Percentiles rank a stretch among this genome's conserved stretches.
Evolutionary conservation across 116 monocot genomes (phyloP).

Genomic region (Dioscorea cayenensis): DNA sequence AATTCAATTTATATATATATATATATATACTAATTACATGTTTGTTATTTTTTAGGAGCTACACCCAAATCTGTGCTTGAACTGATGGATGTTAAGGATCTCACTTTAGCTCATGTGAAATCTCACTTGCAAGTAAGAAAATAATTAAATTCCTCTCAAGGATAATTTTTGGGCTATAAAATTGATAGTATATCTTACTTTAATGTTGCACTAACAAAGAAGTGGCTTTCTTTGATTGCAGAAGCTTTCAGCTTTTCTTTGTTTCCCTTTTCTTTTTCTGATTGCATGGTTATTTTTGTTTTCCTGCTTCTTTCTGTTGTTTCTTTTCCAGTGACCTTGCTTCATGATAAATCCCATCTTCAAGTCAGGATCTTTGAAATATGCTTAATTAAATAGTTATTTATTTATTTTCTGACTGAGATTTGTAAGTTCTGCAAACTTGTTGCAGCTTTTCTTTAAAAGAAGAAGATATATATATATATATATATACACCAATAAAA

Average conservation of each 20-base stretch:
- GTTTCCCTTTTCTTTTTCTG: neutral
- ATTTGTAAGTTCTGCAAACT: neutral
- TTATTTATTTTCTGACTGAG: neutral
- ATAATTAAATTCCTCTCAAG: neutral
- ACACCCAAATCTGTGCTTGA: slow-evolving; percentile 97
- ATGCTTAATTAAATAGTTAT: neutral
- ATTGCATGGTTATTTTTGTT: neutral
- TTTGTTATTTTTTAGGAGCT: slow-evolving; percentile 15
- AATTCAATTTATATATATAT: neutral
- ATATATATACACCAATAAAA: too few species aligned
- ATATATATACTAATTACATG: too few species aligned
- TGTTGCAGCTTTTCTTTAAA: neutral
- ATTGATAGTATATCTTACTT: neutral
- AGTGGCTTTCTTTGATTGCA: neutral
- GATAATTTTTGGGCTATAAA: too few species aligned
- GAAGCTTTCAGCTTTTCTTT: slow-evolving; percentile 1
- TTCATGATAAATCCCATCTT: slow-evolving; percentile 17
- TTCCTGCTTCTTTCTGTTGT: neutral
- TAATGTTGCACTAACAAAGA: neutral
- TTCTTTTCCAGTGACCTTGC: neutral
- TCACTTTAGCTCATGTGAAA: slow-evolving; percentile 97
- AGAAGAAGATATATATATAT: neutral
- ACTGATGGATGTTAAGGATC: slow-evolving; percentile 98
- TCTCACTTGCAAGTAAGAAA: slow-evolving; percentile 67
- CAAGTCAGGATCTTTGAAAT: neutral